Evolutionary conservation across 257 asterid species (phyloP).

Genomic region (Capsicum baccatum): DNA sequence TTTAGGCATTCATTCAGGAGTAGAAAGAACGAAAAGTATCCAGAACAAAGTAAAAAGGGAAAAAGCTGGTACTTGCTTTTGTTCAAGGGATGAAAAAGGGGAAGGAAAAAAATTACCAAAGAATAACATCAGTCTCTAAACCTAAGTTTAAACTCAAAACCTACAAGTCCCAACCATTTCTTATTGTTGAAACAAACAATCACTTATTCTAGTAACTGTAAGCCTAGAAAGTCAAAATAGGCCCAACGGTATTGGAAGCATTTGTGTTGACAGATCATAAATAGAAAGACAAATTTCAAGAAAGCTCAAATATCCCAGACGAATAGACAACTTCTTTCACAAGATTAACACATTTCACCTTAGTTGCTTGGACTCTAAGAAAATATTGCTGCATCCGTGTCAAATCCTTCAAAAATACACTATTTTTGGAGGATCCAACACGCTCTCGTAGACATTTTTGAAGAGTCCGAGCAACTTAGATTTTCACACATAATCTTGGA

Average conservation of each 20-base stretch:
- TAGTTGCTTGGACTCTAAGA: too few species aligned
- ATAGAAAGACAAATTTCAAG: constrained; percentile 1
- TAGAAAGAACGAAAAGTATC: neutral
- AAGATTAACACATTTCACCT: too few species aligned
- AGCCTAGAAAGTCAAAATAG: neutral
- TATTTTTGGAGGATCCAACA: too few species aligned
- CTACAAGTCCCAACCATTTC: neutral
- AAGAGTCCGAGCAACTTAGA: too few species aligned
- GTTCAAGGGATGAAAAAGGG: neutral
- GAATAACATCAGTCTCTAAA: neutral
- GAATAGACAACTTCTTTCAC: neutral
- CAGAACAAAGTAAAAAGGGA: constrained; percentile 6
- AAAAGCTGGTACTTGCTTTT: neutral
- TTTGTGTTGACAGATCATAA: neutral
- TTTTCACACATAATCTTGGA: neutral
- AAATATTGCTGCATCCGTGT: too few species aligned
- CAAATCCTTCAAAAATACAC: too few species aligned
- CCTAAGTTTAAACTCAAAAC: neutral
- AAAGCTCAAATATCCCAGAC: neutral
- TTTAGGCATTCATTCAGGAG: neutral
- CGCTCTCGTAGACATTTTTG: too few species aligned
- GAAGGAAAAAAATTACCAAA: neutral
- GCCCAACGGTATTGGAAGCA: neutral
- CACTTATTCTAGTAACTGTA: neutral
- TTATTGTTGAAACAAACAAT: neutral